Percentiles rank a stretch among this genome's conserved stretches.
Conservation (phyloP, 306 rosid species). For the Luffa aegyptiaca region DNA sequence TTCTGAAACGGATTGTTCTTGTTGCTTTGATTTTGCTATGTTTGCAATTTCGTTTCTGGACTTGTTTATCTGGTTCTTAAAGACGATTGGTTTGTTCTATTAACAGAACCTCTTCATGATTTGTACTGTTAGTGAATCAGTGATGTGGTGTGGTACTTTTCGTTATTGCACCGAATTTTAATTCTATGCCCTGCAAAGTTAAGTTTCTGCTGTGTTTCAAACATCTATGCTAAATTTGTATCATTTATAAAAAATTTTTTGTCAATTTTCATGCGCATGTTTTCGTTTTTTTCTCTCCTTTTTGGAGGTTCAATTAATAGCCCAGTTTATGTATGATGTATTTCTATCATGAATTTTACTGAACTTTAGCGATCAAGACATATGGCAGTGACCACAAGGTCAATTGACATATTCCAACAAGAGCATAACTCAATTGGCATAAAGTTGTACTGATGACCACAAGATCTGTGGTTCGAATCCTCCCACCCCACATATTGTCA, state of each 20-base stretch:
- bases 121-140: not conserved
- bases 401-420: no score
- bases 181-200: not conserved
- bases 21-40: not conserved
- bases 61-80: not conserved
- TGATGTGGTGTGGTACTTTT: not conserved
- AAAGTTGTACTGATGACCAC: no score
- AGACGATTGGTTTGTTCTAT: not conserved
- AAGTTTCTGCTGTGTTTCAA: not conserved
- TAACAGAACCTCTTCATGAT: not conserved
- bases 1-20: not conserved
- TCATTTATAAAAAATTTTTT: no score
- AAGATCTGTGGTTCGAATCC: no score
- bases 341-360: not conserved
- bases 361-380: not conserved
- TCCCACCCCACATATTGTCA: no score
- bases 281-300: not conserved
- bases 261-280: not conserved
- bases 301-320: not conserved
- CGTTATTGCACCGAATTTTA: not conserved
- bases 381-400: not conserved
- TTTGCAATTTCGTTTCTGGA: not conserved
- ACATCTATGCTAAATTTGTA: not conserved
- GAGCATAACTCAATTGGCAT: no score
- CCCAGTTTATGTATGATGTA: not conserved